A percentile compares a stretch with the other conserved stretches of the same genome.
Conservation (phyloP, 2,329 filamentous ascomycete genomes). For the Didymella exigua region DNA sequence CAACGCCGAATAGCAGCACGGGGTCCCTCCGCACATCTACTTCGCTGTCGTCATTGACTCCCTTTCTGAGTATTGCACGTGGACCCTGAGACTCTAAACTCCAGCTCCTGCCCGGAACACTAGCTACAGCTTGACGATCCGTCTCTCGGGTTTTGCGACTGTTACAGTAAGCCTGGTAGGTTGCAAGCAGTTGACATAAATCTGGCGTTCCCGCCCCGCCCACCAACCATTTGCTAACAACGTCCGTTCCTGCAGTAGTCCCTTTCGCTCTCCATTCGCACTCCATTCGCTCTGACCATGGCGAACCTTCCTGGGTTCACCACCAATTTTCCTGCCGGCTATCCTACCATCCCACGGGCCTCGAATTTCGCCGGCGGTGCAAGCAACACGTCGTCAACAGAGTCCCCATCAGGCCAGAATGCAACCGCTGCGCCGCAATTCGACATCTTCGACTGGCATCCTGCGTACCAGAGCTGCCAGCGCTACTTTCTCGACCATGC, state of each 20-base stretch:
- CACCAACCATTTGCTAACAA: constrained; percentile 32
- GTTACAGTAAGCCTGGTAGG: constrained; percentile 28
- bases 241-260: constrained; percentile 38
- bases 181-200: constrained; percentile 23
- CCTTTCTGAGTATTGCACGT: constrained; percentile 6
- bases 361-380: constrained; percentile 34
- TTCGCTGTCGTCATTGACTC: constrained; percentile 20
- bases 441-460: constrained; percentile 92
- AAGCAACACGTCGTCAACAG: constrained; percentile 31
- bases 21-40: constrained; percentile 5
- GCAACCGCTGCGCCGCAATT: constrained; percentile 53
- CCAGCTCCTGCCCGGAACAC: constrained; percentile 3
- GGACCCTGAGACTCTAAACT: constrained; percentile 22
- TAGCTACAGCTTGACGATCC: constrained; percentile 6
- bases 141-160: constrained; percentile 10
- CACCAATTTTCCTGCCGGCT: constrained; percentile 41
- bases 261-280: constrained; percentile 1
- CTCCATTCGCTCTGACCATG: constrained; percentile 23
- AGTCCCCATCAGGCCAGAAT: constrained; percentile 32
- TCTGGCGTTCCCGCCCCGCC: constrained; percentile 23
- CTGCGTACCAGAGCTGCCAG: constrained; percentile 86
- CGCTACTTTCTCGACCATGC: constrained; percentile 91
- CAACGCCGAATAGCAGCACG: constrained; percentile 23
- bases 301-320: constrained; percentile 38
- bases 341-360: constrained; percentile 38